A percentile compares a stretch with the other conserved stretches of the same genome.
Evolutionary conservation across 208 protist species (phyloP).

Genomic region (Naegleria fowleri): DNA sequence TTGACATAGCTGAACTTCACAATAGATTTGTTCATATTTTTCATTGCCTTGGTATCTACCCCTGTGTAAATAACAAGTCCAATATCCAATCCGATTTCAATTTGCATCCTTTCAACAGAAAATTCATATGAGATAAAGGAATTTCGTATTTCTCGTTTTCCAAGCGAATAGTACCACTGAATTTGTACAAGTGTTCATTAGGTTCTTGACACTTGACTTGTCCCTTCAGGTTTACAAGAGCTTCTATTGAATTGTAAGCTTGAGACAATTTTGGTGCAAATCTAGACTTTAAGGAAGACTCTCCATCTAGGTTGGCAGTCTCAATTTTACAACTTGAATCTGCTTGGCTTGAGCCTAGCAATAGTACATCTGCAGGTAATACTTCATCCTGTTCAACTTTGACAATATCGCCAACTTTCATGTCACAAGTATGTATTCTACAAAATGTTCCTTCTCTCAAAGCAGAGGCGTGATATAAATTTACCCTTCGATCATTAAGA

Average conservation of each 20-base stretch:
- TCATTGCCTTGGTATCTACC: slow-evolving; percentile 44
- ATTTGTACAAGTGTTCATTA: slow-evolving; percentile 30
- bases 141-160: not conserved
- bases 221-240: not conserved
- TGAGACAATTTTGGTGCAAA: not conserved
- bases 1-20: slow-evolving; percentile 36
- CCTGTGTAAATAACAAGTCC: slow-evolving; percentile 54
- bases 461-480: not conserved
- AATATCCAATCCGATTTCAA: slow-evolving; percentile 51
- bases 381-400: slow-evolving; percentile 20
- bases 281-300: slow-evolving; percentile 45
- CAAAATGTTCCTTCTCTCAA: not conserved
- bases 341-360: slow-evolving; percentile 32
- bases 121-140: slow-evolving; percentile 29
- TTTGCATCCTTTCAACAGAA: slow-evolving; percentile 48
- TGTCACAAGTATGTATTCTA: slow-evolving; percentile 27
- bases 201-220: slow-evolving; percentile 30
- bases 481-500: not conserved
- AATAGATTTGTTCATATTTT: slow-evolving; percentile 33
- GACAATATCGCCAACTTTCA: slow-evolving; percentile 41
- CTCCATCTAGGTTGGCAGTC: slow-evolving; percentile 51
- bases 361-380: slow-evolving; percentile 40
- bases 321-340: slow-evolving; percentile 35
- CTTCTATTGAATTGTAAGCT: not conserved
- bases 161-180: slow-evolving; percentile 20